A percentile compares a stretch with the other conserved stretches of the same genome.
phyloP scores from a whole-genome alignment of 2,329 filamentous ascomycete species.

The Tolypocladium cylindrosporum region DNA sequence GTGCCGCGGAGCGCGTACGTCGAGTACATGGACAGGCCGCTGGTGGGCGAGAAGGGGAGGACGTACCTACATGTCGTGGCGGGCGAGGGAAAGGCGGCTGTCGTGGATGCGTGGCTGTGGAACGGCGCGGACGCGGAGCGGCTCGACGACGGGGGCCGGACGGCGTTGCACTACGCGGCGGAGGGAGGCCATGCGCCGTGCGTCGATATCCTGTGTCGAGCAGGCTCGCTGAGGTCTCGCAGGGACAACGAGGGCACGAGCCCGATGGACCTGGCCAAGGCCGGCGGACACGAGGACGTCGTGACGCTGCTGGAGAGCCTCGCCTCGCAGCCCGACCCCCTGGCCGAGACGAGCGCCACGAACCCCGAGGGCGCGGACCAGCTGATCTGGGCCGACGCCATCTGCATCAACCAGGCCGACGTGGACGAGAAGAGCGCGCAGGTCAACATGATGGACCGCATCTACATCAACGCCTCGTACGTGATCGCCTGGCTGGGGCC shows the following conservation, averaged over 20 bases:
- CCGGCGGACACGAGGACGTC: slow-evolving; percentile 4
- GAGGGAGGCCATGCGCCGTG: slow-evolving; percentile 4
- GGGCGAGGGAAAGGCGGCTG: neutral
- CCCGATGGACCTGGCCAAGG: slow-evolving; percentile 8
- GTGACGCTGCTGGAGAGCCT: slow-evolving; percentile 5
- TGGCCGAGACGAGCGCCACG: neutral
- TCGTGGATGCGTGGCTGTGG: slow-evolving; percentile 6
- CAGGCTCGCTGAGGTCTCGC: slow-evolving; percentile 2
- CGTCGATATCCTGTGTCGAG: slow-evolving; percentile 5
- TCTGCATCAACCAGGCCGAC: slow-evolving; percentile 19
- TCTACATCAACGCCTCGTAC: slow-evolving; percentile 13
- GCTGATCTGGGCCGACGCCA: slow-evolving; percentile 18
- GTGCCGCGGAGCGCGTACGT: slow-evolving; percentile 5
- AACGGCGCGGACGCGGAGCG: slow-evolving; percentile 6
- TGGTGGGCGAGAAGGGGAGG: slow-evolving; percentile 1
- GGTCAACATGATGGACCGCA: slow-evolving; percentile 17
- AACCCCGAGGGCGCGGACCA: slow-evolving; percentile 1
- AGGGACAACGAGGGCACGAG: slow-evolving; percentile 6
- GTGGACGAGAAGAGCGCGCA: slow-evolving; percentile 14
- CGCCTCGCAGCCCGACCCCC: slow-evolving; percentile 2
- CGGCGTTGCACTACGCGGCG: slow-evolving; percentile 10
- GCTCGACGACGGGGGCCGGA: slow-evolving; percentile 5
- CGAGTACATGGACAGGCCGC: slow-evolving; percentile 5
- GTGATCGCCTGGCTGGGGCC: slow-evolving; percentile 16
- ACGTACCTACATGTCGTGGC: slow-evolving; percentile 7